Base-by-base conservation (phyloP, 164 flowering plant species). In the Saururus chinensis region DNA sequence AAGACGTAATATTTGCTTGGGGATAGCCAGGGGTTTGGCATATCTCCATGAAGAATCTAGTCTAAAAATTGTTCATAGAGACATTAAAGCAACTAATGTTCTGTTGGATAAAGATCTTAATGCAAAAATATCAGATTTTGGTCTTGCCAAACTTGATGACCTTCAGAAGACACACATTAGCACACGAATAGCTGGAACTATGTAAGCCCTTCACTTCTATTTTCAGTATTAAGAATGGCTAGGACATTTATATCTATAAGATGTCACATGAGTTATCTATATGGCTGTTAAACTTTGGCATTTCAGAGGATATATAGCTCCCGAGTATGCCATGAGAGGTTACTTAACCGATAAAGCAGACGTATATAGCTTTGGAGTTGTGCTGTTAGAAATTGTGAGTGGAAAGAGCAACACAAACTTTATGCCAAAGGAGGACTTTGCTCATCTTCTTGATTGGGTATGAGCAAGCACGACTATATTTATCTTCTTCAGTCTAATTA, bases 11-110 rank as follows among this genome's bases (percentile, higher is more conserved):
- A 82, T 86, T 48, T 81, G 85, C 58, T 20, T 70, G n/a, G 92
- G 88, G 24, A 77, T 86, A 40, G 89, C 92, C 7, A 82, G 68
- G 68, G 92, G 89, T 55, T 66, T 86, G 40, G 79, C 81, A 21
- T 84, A 68, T 70, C 87, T 86, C 40, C 92, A 86, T 51, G 89
- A 86, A 72, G 92, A 86, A 70, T 84, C 92, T 42, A 71, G 68
- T 21, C 69, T 86, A 25, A 86, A 78, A 60, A 76, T 81, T 61
- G 79, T 81, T 60, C 85, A 79, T 40, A 70, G 81, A 55, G 80
- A 77, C 63, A 79, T 81, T 48, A 78, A 78, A 49, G 70, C 80
- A 35, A 73, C 73, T 9, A 78, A 81, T 65, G 63, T 80, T 7
- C 69, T 79, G 26, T 77, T 79, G 22, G 83, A 79, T 42, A 67